These are phyloP conservation scores for Lycium barbarum DNA, from an alignment of 257 asterid genomes.

Conservation along the genomic window DNA sequence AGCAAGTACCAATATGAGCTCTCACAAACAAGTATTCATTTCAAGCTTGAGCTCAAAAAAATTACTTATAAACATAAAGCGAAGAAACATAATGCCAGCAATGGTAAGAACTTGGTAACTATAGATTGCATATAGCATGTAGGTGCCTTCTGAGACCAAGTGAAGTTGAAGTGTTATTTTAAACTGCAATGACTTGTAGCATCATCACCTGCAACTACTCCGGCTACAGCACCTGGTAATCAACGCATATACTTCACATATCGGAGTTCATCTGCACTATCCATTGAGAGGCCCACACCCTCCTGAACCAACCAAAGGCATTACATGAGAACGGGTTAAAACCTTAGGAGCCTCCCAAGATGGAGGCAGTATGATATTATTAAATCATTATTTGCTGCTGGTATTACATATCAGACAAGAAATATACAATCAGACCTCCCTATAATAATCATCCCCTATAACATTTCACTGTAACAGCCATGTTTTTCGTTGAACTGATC, in stretches of 20 bases:
- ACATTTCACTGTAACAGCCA: not conserved
- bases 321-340: not conserved
- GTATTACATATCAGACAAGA: not conserved
- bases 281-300: not conserved
- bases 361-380: not conserved
- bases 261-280: not conserved
- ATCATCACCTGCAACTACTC: conserved; percentile 2
- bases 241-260: not conserved
- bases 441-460: too few relatives aligned
- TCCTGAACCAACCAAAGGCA: conserved; percentile 17
- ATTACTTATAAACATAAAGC: not conserved
- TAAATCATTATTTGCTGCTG: not conserved
- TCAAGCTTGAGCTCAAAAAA: conserved; percentile 14
- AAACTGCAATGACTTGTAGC: not conserved
- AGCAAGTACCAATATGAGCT: not conserved
- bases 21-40: not conserved
- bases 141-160: not conserved
- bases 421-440: not conserved
- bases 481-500: not conserved
- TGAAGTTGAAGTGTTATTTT: not conserved
- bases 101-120: conserved; percentile 9
- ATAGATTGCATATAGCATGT: conserved; percentile 7
- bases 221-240: conserved; percentile 4
- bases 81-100: not conserved
- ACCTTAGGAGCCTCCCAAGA: not conserved